phyloP scores from a whole-genome alignment of 176 grass and related monocot genomes.

The Puya raimondii region DNA sequence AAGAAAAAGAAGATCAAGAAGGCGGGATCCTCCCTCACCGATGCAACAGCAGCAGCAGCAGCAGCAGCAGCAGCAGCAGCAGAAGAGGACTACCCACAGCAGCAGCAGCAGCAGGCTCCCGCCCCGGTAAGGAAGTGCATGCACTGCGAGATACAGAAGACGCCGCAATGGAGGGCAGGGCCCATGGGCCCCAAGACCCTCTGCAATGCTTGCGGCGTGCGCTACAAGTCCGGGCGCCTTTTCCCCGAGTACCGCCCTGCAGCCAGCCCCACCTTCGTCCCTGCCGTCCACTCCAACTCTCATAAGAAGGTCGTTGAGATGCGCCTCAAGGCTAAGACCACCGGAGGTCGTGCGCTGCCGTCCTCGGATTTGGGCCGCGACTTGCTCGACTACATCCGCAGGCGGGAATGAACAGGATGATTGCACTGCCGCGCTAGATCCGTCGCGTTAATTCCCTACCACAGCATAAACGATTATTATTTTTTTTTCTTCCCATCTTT shows the following conservation, averaged over 20 bases:
- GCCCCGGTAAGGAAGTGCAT: conserved; percentile 68
- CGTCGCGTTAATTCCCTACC: no score
- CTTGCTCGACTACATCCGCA: conserved; percentile 73
- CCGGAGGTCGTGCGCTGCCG: no score
- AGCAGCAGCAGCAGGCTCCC: conserved; percentile 19
- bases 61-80: conserved; percentile 23
- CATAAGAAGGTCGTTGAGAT: conserved; percentile 99
- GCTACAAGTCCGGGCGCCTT: conserved; percentile 93
- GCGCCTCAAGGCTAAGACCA: conserved; percentile 40
- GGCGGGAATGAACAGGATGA: conserved; percentile 36
- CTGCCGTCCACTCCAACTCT: conserved; percentile 82
- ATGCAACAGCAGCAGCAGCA: conserved; percentile 6
- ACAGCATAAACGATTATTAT: not conserved
- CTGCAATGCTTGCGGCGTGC: conserved; percentile 94
- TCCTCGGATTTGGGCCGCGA: conserved; percentile 29
- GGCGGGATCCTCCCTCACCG: conserved; percentile 5
- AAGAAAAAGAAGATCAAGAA: conserved; percentile 71
- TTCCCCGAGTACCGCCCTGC: conserved; percentile 97
- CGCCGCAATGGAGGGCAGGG: conserved; percentile 92
- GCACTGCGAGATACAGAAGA: conserved; percentile 98
- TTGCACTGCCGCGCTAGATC: no score
- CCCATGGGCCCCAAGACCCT: conserved; percentile 93
- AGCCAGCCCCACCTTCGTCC: conserved; percentile 90
- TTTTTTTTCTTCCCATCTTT: not conserved
- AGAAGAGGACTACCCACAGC: conserved; percentile 35